phyloP scores from a whole-genome alignment of 1,284 basidiomycete species.

The Cryptococcus sp. region DNA sequence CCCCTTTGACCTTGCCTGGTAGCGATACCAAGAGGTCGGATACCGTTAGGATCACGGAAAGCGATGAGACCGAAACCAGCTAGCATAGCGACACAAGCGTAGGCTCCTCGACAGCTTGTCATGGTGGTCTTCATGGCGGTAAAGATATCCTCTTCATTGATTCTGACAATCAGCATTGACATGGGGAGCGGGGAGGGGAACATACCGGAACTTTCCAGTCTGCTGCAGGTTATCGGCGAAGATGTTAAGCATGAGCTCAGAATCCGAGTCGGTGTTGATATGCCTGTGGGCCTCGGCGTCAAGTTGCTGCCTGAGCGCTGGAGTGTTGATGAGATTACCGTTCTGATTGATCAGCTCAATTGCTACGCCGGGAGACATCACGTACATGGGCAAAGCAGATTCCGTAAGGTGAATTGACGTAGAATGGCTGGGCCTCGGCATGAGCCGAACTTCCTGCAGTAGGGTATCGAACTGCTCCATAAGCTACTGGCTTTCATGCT shows the following conservation, averaged over 20 bases:
- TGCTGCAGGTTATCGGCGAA: conserved; percentile 97
- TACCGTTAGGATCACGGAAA: conserved; percentile 98
- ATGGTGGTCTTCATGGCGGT: conserved; percentile 87
- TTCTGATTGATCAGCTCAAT: conserved; percentile 59
- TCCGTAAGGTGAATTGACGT: conserved; percentile 93
- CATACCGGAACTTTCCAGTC: conserved; percentile 87
- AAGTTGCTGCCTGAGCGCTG: conserved; percentile 79
- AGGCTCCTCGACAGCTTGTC: conserved; percentile 83
- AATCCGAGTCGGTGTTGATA: conserved; percentile 98
- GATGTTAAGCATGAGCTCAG: conserved; percentile 93
- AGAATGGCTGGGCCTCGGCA: conserved; percentile 99
- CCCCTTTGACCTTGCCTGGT: conserved; percentile 52
- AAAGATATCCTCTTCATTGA: conserved; percentile 99
- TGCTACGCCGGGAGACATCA: conserved; percentile 11
- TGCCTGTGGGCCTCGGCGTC: conserved; percentile 96
- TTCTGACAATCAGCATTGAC: conserved; percentile 44
- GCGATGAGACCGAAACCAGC: conserved; percentile 98
- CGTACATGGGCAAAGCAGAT: conserved; percentile 95
- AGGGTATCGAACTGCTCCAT: conserved; percentile 77
- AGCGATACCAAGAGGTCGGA: conserved; percentile 84
- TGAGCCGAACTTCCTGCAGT: conserved; percentile 96
- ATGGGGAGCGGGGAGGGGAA: neutral
- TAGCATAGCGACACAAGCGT: conserved; percentile 96
- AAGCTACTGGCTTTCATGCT: neutral
- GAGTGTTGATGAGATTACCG: conserved; percentile 96